Evolutionary conservation across 2,329 filamentous ascomycete genomes (phyloP), one percentile per base, ranked within the genome.

Genomic region (Colletotrichum musae): DNA sequence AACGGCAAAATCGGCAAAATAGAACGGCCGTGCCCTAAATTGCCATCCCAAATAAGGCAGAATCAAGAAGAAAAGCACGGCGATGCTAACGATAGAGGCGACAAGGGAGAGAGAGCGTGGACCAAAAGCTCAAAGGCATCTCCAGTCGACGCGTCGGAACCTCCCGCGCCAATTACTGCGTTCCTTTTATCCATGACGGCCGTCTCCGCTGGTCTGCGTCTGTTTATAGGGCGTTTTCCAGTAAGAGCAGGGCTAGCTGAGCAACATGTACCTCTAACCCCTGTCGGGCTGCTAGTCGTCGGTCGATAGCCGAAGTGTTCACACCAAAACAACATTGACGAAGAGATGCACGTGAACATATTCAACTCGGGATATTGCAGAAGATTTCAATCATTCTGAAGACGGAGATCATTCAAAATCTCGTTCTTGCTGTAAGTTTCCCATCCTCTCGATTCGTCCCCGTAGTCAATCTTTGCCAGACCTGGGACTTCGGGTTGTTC

Each of bases 91-190:
- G 5, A 59, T 53, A 13, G 58, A 64, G 10, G 59, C 52, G 9
- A 36, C 12, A 15, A 69, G 61, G n/a, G 64, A 68, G n/a, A 58
- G 64, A 68, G n/a, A 58, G 51, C 13, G 24, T 64, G 47, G 52
- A 28, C 48, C 12, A 51, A 71, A 66, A 15, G 21, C 21, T 59
- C 58, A 24, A 68, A 65, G 9, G n/a, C 43, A 6, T 21, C 54
- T 36, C 41, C 26, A 39, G 51, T n/a, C 16, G 12, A 13, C 41
- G 41, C 12, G 16, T 12, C 41, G 41, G 41, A 9, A 43, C 41
- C 41, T 16, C 13, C 41, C 41, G 41, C 16, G 18, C n/a, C 18
- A 2, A 4, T 10, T 5, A 26, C 36, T 51, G 39, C 26, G 50
- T 54, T 26, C 3, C 21, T 4, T 4, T 13, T 48, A 18, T 62